Percentiles rank a stretch among this genome's conserved stretches.
Evolutionary conservation across 352 stramenopile species (phyloP).

Genomic region (Phytophthora ramorum): DNA sequence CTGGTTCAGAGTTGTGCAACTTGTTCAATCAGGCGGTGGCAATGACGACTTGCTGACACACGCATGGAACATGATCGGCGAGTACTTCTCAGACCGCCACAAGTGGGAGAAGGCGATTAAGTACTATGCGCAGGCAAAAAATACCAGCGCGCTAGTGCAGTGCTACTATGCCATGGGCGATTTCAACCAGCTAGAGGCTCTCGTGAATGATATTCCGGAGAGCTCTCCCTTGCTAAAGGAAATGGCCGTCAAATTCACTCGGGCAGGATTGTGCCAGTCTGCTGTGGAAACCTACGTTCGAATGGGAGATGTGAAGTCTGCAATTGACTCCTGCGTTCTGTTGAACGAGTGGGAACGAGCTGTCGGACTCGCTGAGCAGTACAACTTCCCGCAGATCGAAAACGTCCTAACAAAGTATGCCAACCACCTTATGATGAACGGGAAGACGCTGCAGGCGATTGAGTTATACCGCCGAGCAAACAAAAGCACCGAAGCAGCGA

Average conservation of each 20-base stretch:
- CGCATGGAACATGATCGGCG: slow-evolving; percentile 91
- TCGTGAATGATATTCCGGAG: slow-evolving; percentile 88
- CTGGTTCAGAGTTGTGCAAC: slow-evolving; percentile 92
- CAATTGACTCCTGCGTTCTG: slow-evolving; percentile 93
- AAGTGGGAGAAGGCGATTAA: slow-evolving; percentile 94
- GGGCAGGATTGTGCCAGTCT: slow-evolving; percentile 80
- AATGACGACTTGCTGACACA: slow-evolving; percentile 84
- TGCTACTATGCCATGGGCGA: slow-evolving; percentile 93
- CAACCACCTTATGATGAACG: slow-evolving; percentile 83
- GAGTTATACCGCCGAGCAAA: slow-evolving; percentile 94
- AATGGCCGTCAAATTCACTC: slow-evolving; percentile 90
- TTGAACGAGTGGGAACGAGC: slow-evolving; percentile 94
- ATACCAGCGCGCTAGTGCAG: slow-evolving; percentile 78
- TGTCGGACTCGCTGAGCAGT: slow-evolving; percentile 90
- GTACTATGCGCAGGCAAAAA: slow-evolving; percentile 89
- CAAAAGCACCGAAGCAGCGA: slow-evolving; percentile 93
- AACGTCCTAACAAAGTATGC: slow-evolving; percentile 93
- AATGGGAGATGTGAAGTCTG: slow-evolving; percentile 91
- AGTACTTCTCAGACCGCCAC: slow-evolving; percentile 92
- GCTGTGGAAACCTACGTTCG: slow-evolving; percentile 90
- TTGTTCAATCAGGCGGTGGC: slow-evolving; percentile 79
- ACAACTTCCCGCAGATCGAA: slow-evolving; percentile 95
- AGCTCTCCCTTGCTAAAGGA: slow-evolving; percentile 80
- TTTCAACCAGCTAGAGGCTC: slow-evolving; percentile 86
- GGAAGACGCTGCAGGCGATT: slow-evolving; percentile 90